A percentile compares a stretch with the other conserved stretches of the same genome.
These are phyloP conservation scores for Datisca glomerata DNA, from an alignment of 306 rosid species.

Conservation along the genomic window DNA sequence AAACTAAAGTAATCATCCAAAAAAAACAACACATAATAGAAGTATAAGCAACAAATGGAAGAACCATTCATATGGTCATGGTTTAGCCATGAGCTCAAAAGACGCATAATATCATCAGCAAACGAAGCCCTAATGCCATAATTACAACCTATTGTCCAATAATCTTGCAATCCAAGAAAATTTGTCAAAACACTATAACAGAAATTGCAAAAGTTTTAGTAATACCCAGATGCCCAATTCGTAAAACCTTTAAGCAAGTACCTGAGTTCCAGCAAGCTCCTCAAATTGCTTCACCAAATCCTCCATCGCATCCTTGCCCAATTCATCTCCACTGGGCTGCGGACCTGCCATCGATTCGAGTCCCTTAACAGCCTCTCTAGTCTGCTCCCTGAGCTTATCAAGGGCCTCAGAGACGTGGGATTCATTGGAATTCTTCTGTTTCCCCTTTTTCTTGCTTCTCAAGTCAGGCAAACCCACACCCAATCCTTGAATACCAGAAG, in stretches of 20 bases:
- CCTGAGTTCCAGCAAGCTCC: conserved; percentile 76
- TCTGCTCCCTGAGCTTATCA: conserved; percentile 71
- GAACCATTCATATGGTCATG: no score
- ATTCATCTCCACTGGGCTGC: conserved; percentile 31
- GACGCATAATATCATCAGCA: no score
- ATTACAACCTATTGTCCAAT: not conserved
- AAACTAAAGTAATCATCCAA: no score
- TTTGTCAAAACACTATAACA: not conserved
- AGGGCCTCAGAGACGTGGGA: conserved; percentile 73
- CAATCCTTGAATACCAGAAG: conserved; percentile 66
- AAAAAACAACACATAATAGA: no score
- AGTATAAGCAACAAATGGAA: no score
- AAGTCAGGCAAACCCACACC: conserved; percentile 80
- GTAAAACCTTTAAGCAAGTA: conserved; percentile 12
- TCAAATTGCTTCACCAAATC: conserved; percentile 98
- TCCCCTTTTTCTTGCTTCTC: conserved; percentile 66
- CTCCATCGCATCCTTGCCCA: conserved; percentile 60
- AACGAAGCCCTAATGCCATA: not conserved
- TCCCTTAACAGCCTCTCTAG: conserved; percentile 75
- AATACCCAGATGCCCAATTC: no score
- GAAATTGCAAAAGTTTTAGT: no score
- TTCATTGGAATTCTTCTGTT: conserved; percentile 55
- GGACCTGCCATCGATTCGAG: conserved; percentile 36
- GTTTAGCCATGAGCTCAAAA: no score
- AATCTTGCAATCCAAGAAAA: not conserved